Percentiles rank a stretch among this genome's conserved stretches.
Evolutionary conservation across 768 basidiomycete genomes (phyloP).

Genomic region (Xanthoconium purpureum): DNA sequence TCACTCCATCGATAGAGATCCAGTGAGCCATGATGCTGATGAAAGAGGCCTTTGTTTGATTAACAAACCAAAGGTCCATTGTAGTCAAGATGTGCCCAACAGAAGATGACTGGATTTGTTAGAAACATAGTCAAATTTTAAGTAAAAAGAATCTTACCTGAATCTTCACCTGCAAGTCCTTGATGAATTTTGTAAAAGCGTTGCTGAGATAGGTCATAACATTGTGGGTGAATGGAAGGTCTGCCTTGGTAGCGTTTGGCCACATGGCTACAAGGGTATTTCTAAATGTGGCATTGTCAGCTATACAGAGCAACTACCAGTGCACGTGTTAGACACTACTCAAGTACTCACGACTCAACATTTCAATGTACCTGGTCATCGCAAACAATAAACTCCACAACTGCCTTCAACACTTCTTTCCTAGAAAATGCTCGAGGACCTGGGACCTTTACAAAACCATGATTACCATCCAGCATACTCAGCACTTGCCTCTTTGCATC

Average conservation of each 20-base stretch:
- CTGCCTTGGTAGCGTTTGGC: neutral
- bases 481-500: too few relatives aligned
- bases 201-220: too few relatives aligned
- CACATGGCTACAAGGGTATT: neutral
- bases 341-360: neutral
- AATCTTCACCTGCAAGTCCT: neutral
- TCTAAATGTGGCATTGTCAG: neutral
- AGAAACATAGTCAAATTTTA: neutral
- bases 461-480: too few relatives aligned
- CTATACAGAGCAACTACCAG: neutral
- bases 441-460: neutral
- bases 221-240: too few relatives aligned
- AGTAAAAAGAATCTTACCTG: neutral
- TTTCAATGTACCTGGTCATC: neutral
- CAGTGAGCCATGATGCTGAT: neutral
- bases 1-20: neutral
- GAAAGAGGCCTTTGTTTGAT: neutral
- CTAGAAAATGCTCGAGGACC: neutral
- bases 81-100: neutral
- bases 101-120: neutral
- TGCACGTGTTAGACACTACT: too few relatives aligned
- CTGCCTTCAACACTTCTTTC: neutral
- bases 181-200: neutral
- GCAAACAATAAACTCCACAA: neutral
- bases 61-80: neutral